A percentile compares a stretch with the other conserved stretches of the same genome.
These are phyloP conservation scores for Ceratobasidium papillatum DNA, from an alignment of 1,284 basidiomycete genomes.

Conservation along the genomic window DNA sequence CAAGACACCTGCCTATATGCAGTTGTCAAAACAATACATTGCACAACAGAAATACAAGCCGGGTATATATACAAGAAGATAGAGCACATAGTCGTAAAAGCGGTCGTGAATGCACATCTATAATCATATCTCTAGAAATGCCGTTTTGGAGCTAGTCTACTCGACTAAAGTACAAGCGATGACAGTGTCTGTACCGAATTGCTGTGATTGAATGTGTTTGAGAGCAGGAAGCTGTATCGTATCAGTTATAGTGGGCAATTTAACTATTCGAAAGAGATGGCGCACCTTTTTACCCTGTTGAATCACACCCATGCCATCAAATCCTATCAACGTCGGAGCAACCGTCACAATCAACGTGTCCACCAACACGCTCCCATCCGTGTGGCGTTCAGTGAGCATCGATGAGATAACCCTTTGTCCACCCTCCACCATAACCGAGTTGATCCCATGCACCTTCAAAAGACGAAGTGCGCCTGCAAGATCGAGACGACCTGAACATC, in stretches of 20 bases:
- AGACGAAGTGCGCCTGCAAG: conserved; percentile 62
- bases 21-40: not conserved
- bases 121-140: not conserved
- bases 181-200: conserved; percentile 50
- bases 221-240: conserved; percentile 8
- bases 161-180: conserved; percentile 45
- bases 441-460: conserved; percentile 65
- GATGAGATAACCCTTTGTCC: conserved; percentile 84
- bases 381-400: conserved; percentile 62
- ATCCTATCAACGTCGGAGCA: conserved; percentile 81
- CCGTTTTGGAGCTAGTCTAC: not conserved
- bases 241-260: not conserved
- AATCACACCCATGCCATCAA: conserved; percentile 65
- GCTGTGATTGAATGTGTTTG: conserved; percentile 44
- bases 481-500: conserved; percentile 57
- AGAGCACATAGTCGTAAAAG: not conserved
- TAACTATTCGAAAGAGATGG: not conserved
- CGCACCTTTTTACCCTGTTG: conserved; percentile 34
- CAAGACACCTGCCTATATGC: not conserved
- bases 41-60: not conserved
- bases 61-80: not conserved
- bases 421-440: conserved; percentile 94
- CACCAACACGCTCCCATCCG: conserved; percentile 57
- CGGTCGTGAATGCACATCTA: not conserved
- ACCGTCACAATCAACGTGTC: conserved; percentile 84